Evolutionary conservation across 1,139 yeast genomes (phyloP).

Genomic region (Kodamaea alishanica): DNA sequence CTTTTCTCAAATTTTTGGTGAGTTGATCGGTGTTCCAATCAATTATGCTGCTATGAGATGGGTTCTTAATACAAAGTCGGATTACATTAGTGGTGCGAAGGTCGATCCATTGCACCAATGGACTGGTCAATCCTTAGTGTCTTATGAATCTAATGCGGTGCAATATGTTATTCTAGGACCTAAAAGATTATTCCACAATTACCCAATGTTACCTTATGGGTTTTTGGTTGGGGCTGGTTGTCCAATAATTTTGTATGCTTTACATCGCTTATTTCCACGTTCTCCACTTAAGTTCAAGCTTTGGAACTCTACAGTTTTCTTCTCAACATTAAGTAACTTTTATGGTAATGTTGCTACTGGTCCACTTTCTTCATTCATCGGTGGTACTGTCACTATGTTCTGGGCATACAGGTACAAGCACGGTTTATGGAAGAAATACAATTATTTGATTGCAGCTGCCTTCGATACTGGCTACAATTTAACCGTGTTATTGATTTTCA

Average conservation of each 20-base stretch:
- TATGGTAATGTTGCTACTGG: conserved; percentile 50
- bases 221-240: conserved; percentile 35
- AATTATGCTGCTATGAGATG: conserved; percentile 43
- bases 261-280: conserved; percentile 22
- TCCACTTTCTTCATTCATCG: conserved; percentile 38
- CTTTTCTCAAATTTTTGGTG: conserved; percentile 46
- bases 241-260: conserved; percentile 29
- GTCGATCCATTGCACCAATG: conserved; percentile 47
- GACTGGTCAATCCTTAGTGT: conserved; percentile 44
- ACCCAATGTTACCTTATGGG: conserved; percentile 41
- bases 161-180: conserved; percentile 51
- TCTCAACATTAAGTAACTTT: conserved; percentile 42
- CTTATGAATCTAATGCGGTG: conserved; percentile 43
- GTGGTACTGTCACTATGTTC: conserved; percentile 44
- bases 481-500: conserved; percentile 34
- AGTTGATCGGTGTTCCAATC: conserved; percentile 44
- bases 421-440: conserved; percentile 37
- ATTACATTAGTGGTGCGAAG: conserved; percentile 31
- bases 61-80: conserved; percentile 37
- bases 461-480: conserved; percentile 47
- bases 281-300: conserved; percentile 25
- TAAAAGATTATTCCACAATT: conserved; percentile 33
- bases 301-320: conserved; percentile 47
- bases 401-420: conserved; percentile 37
- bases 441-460: conserved; percentile 46